A percentile compares a stretch with the other conserved stretches of the same genome.
These are phyloP conservation scores for Ophiocordyceps polyrhachis-furcata DNA, from an alignment of 2,329 filamentous ascomycete genomes.

Conservation along the genomic window DNA sequence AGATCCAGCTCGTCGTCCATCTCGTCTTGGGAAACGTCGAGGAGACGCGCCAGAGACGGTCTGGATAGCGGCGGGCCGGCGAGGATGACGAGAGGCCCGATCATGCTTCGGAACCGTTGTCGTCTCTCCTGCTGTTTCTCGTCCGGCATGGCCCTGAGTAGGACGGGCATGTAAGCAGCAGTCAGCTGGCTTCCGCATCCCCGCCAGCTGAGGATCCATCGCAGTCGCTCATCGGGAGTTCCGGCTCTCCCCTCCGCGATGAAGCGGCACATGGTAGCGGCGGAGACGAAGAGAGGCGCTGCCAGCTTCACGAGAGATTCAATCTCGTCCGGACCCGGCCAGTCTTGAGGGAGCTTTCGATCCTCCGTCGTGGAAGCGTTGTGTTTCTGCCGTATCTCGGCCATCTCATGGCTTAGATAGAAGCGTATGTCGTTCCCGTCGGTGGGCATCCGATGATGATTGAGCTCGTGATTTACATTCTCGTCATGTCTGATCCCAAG, in stretches of 20 bases:
- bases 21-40: neutral
- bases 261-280: slow-evolving; percentile 13
- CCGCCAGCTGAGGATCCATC: neutral
- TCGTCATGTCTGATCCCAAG: slow-evolving; percentile 14
- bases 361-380: slow-evolving; percentile 3
- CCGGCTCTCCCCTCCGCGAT: slow-evolving; percentile 5
- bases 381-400: slow-evolving; percentile 9
- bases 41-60: neutral
- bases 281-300: slow-evolving; percentile 17
- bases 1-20: neutral
- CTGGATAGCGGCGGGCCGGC: neutral
- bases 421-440: slow-evolving; percentile 13
- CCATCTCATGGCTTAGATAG: neutral
- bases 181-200: neutral
- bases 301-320: slow-evolving; percentile 10
- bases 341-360: slow-evolving; percentile 6
- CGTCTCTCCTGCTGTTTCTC: neutral
- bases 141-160: neutral
- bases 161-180: neutral
- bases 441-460: slow-evolving; percentile 17
- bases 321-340: slow-evolving; percentile 8
- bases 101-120: neutral
- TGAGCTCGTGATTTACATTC: slow-evolving; percentile 7
- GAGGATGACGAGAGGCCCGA: neutral
- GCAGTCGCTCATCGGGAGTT: neutral